Percentiles rank a stretch among this genome's conserved stretches.
Conservation (phyloP, 306 rosid genomes). For the Gynostemma pentaphyllum region DNA sequence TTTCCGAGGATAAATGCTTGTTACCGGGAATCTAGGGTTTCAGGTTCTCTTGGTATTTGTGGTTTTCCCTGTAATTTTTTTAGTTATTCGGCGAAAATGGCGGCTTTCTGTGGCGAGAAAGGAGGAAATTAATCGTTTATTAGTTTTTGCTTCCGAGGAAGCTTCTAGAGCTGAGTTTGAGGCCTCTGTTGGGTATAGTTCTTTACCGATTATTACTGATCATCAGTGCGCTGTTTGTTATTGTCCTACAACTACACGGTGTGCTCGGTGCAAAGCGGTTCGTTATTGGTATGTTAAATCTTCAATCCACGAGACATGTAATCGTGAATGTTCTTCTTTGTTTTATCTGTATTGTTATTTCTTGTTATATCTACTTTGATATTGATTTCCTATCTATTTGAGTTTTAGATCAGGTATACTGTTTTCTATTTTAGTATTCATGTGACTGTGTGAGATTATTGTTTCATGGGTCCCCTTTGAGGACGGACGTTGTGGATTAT, state of each 20-base stretch:
- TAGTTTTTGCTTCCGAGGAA: slow-evolving; percentile 66
- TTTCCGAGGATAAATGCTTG: slow-evolving; percentile 65
- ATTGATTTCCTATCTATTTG: neutral
- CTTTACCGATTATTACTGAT: slow-evolving; percentile 3
- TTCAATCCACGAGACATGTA: too few species aligned
- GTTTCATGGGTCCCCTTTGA: neutral
- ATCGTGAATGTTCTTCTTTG: neutral
- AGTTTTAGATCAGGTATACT: neutral
- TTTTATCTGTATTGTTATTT: slow-evolving; percentile 1
- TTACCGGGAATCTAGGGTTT: slow-evolving; percentile 74
- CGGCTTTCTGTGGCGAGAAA: slow-evolving; percentile 39
- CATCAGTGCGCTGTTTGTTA: slow-evolving; percentile 65
- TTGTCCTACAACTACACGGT: slow-evolving; percentile 61
- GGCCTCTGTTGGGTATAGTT: slow-evolving; percentile 26
- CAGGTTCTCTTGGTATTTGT: slow-evolving; percentile 38
- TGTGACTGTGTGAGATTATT: neutral
- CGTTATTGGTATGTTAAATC: slow-evolving; percentile 66
- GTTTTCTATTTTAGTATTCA: neutral
- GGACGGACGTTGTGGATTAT: neutral
- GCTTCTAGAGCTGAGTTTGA: slow-evolving; percentile 67
- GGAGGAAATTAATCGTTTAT: slow-evolving; percentile 71
- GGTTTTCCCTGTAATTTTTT: slow-evolving; percentile 37
- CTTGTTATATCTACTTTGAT: neutral
- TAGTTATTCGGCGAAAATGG: slow-evolving; percentile 57
- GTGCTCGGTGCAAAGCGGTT: slow-evolving; percentile 72